A percentile compares a stretch with the other conserved stretches of the same genome.
phyloP scores from a whole-genome alignment of 2,329 filamentous ascomycete species.

The Diaporthe sp. region DNA sequence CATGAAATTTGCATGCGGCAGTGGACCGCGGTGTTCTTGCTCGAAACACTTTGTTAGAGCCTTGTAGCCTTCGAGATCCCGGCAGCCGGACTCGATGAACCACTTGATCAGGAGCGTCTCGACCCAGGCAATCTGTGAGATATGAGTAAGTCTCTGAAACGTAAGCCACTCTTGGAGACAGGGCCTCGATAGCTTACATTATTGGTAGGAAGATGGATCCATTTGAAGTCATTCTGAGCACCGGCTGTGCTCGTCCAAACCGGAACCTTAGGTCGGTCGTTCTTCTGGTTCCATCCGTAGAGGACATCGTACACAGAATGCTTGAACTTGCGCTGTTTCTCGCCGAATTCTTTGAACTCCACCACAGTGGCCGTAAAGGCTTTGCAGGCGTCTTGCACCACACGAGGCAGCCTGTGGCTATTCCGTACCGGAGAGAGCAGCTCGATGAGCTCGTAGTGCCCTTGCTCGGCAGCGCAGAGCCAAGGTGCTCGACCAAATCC shows the following conservation, averaged over 20 bases:
- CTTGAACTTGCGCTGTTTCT: constrained; percentile 60
- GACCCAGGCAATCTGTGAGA: constrained; percentile 66
- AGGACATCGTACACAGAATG: constrained; percentile 64
- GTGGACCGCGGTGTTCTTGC: constrained; percentile 72
- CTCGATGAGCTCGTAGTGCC: constrained; percentile 54
- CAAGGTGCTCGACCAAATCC: constrained; percentile 57
- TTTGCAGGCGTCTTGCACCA: constrained; percentile 60
- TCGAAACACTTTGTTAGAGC: constrained; percentile 72
- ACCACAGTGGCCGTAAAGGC: constrained; percentile 67
- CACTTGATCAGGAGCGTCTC: constrained; percentile 74
- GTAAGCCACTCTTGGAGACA: constrained; percentile 45
- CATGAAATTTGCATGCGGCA: constrained; percentile 74
- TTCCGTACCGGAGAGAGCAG: constrained; percentile 54
- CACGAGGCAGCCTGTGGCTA: constrained; percentile 51
- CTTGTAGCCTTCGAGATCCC: constrained; percentile 74
- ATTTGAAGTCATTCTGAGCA: constrained; percentile 60
- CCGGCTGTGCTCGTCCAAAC: constrained; percentile 60
- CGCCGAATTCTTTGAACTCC: constrained; percentile 61
- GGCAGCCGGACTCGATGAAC: constrained; percentile 73
- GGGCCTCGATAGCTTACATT: constrained; percentile 57
- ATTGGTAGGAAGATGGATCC: constrained; percentile 68
- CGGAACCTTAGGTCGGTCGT: constrained; percentile 60
- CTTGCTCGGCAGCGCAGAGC: constrained; percentile 57
- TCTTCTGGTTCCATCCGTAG: constrained; percentile 63
- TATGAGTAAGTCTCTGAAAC: not conserved